These are phyloP conservation scores for Curvularia eragrostidis DNA, from an alignment of 2,329 filamentous ascomycete species.

Conservation along the genomic window DNA sequence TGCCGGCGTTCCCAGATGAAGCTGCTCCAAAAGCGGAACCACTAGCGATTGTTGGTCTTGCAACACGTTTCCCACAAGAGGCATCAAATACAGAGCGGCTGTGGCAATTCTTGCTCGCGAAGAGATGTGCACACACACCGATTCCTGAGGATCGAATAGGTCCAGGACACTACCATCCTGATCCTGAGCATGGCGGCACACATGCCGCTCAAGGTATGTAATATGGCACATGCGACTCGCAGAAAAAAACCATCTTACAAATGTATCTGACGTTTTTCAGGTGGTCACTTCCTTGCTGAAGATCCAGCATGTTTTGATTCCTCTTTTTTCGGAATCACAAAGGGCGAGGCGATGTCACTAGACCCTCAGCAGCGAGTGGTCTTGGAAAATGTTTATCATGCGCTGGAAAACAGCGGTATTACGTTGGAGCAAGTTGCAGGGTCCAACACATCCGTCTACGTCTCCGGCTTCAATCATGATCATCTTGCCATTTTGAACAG, in stretches of 20 bases:
- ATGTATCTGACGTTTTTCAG: not conserved
- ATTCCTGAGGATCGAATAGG: constrained; percentile 2
- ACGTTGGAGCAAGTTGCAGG: constrained; percentile 38
- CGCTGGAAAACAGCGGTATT: constrained; percentile 51
- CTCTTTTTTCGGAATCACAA: constrained; percentile 40
- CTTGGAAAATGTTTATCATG: constrained; percentile 47
- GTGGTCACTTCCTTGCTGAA: constrained; percentile 23
- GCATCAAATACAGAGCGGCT: not conserved
- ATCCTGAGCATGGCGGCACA: constrained; percentile 4
- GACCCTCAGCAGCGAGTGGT: constrained; percentile 46
- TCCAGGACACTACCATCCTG: constrained; percentile 5
- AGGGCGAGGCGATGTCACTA: constrained; percentile 35
- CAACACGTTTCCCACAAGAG: constrained; percentile 4
- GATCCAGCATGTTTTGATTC: constrained; percentile 39
- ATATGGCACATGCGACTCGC: not conserved
- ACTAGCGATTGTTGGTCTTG: constrained; percentile 5
- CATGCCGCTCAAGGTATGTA: constrained; percentile 2
- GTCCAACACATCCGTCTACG: constrained; percentile 36
- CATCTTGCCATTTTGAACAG: not conserved
- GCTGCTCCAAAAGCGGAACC: not conserved
- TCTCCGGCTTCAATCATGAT: constrained; percentile 26
- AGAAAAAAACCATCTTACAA: not conserved
- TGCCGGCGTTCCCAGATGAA: not conserved
- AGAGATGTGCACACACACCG: constrained; percentile 4
- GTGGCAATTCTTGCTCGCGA: constrained; percentile 3